Base-by-base conservation (phyloP, 2,329 filamentous ascomycete species). In the Incumbomyces lentus region DNA sequence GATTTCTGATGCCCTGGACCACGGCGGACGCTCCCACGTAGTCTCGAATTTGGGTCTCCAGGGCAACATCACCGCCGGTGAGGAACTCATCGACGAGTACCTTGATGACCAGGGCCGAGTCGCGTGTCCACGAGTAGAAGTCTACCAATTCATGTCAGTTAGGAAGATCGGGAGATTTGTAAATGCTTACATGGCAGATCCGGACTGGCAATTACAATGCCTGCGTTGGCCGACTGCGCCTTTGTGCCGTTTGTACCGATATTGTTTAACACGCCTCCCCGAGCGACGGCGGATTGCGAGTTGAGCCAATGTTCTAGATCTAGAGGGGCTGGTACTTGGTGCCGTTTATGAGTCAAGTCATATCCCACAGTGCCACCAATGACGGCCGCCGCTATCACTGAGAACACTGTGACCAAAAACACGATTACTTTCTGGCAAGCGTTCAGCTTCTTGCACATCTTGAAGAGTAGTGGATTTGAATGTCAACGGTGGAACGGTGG, bases 61-160 rank as follows among this genome's bases (percentile, higher is more conserved):
- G 66, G 26, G 66, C 64, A 1, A 68, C 64, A 54, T 82, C 73
- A 38, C 81, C 83, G 35, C 81, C 83, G 35, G 66, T 67, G 48
- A 78, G 68, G 57, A 87, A 82, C n/a, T 74, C 71, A 54, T 88
- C 84, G 5, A 84, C 70, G 16, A 89, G 66, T 38, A 71, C 69
- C 66, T 86, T 86, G 65, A 83, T 78, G 4, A 79, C 78, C 29
- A 89, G 70, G 17, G 81, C 81, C n/a, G 81, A 74, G 60, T 90
- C 85, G 60, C 84, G 70, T 3, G 80, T 86, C 84, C 84, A 89
- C 1, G 82, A 86, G 60, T 79, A 89, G 60, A 75, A 87, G 64
- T 89, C 43, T 46, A 33, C 2, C 7, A 26, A 18, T 8, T 6
- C 18, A 40, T 8, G 29, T 18, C 19, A 31, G 34, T 10, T 17